A percentile compares a stretch with the other conserved stretches of the same genome.
These are phyloP conservation scores for Ustilago crameri DNA, from an alignment of 1,284 basidiomycete species.

Conservation along the genomic window DNA sequence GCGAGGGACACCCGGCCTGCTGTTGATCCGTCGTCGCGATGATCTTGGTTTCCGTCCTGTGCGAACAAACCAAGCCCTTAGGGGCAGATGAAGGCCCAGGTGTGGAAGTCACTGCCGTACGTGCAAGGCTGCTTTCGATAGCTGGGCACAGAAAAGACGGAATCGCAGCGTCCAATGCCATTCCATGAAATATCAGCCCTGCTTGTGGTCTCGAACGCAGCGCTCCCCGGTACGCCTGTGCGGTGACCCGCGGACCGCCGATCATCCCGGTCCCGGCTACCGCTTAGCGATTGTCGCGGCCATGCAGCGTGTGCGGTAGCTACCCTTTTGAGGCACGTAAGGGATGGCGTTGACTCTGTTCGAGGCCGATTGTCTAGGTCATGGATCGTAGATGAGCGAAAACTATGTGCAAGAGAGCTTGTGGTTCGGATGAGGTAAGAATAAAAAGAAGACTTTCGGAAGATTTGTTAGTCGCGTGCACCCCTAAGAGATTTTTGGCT, in stretches of 20 bases:
- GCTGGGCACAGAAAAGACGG: slow-evolving; percentile 29
- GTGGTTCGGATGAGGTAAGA: slow-evolving; percentile 21
- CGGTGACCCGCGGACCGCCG: slow-evolving; percentile 25
- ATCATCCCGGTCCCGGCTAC: slow-evolving; percentile 37
- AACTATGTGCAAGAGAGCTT: neutral
- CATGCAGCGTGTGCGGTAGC: slow-evolving; percentile 16
- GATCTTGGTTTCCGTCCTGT: neutral
- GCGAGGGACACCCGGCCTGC: neutral
- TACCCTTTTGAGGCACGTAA: neutral
- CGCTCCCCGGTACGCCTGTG: slow-evolving; percentile 9
- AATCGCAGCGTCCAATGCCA: slow-evolving; percentile 7
- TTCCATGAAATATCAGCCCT: neutral
- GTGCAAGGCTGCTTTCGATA: slow-evolving; percentile 4
- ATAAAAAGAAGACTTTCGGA: slow-evolving; percentile 7
- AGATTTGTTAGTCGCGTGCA: slow-evolving; percentile 29
- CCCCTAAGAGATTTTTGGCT: neutral
- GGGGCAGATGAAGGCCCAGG: slow-evolving; percentile 11
- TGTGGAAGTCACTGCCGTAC: neutral
- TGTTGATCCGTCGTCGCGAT: neutral
- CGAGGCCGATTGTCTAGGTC: too few relatives aligned
- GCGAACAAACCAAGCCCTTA: neutral
- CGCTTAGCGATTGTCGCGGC: slow-evolving; percentile 8
- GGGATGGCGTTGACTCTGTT: too few relatives aligned
- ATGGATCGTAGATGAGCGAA: neutral
- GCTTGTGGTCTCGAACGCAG: slow-evolving; percentile 1